Conservation (phyloP, 2,329 filamentous ascomycete species). For the Furcasterigmium sp. region DNA sequence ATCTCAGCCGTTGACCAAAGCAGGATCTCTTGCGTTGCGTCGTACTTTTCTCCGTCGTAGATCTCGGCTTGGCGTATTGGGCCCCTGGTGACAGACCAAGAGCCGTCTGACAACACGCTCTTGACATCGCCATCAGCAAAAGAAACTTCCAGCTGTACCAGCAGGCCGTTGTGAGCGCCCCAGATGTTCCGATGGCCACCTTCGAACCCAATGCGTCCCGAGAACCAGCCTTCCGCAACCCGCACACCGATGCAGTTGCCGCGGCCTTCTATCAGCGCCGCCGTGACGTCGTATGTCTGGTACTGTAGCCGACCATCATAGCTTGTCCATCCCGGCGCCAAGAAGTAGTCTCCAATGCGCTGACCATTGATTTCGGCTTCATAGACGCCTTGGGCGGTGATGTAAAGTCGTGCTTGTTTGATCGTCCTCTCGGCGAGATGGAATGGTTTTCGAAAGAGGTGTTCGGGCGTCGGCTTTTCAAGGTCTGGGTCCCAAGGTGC, state of each 20-base stretch:
- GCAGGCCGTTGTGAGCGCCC: conserved; percentile 2
- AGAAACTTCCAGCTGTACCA: conserved; percentile 1
- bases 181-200: conserved; percentile 20
- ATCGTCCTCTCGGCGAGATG: conserved; percentile 10
- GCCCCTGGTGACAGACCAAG: conserved; percentile 1
- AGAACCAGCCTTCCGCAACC: conserved; percentile 41
- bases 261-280: conserved; percentile 22
- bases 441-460: conserved; percentile 27
- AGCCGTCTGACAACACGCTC: background rate
- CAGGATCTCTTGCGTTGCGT: conserved; percentile 4
- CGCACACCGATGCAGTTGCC: conserved; percentile 31
- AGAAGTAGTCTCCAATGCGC: conserved; percentile 29
- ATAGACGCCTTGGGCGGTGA: conserved; percentile 40
- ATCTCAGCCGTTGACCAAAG: conserved; percentile 2
- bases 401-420: conserved; percentile 36
- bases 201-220: conserved; percentile 19
- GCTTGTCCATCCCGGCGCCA: conserved; percentile 48
- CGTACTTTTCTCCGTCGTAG: conserved; percentile 11
- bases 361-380: conserved; percentile 41
- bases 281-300: conserved; percentile 45
- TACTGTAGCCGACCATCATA: conserved; percentile 47
- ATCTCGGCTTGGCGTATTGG: conserved; percentile 9
- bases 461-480: conserved; percentile 5
- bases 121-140: conserved; percentile 2
- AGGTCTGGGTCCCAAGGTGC: conserved; percentile 13